Evolutionary conservation across 352 stramenopile genomes (phyloP), one percentile per base, ranked within the genome.

Genomic region (Globisporangium uncinulatum): DNA sequence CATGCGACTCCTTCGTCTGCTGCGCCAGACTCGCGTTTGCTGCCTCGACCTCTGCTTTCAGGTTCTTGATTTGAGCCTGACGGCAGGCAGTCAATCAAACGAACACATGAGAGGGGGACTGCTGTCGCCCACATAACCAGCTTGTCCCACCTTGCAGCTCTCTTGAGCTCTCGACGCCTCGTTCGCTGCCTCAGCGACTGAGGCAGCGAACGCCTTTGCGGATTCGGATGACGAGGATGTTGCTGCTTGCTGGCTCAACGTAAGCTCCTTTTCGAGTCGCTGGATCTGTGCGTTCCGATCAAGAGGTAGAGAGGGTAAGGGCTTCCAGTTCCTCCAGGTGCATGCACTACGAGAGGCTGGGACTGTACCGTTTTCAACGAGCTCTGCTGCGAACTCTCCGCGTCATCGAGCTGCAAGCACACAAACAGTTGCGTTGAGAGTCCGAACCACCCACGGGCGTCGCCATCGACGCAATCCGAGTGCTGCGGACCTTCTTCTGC

Each of bases 261-360:
- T 44, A 4, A 90, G 61, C 8, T 92, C 79, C 4, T 69, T 72
- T 51, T 92, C 74, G 14, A 90, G 68, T 15, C 70, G 61, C 19
- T 87, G 62, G 14, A 88, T 84, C 80, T 89, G 56, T 43, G 10
- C 24, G 11, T 20, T 19, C 3, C 59, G 41, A 32, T 19, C 9
- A 39, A 44, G 4, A 34, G 15, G 10, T 1, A 41, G 34, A 0
- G 21, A 48, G 34, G 5, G 15, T 4, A 31, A 32, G 11, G 11
- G 9, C 37, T 39, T 10, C 14, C 36, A 19, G 7, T 39, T 39
- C 34, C 6, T 39, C 5, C 7, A 13, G 34, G 34, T 13, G 10
- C 34, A 39, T 13, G 34, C 34, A 39, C 7, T 39, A 39, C 14
- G 9, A 53, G 34, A 9, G 15, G 2, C 9, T 10, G 15, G 14